Conservation (phyloP, 192 early-diverging fungal species). For the Coemansia aciculifera region DNA sequence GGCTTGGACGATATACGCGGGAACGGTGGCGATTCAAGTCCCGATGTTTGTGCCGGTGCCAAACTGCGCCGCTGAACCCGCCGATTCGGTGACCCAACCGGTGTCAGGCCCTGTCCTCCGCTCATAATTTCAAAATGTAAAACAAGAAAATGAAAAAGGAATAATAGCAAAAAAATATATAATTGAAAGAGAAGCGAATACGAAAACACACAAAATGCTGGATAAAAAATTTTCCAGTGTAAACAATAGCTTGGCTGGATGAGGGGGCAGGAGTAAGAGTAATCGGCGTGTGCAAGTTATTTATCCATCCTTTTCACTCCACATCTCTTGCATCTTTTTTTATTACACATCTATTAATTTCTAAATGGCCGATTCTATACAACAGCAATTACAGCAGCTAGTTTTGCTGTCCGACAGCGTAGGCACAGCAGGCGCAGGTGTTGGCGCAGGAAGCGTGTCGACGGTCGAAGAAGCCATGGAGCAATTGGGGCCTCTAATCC, state of each 20-base stretch:
- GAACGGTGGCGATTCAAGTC: slow-evolving; percentile 21
- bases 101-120: slow-evolving; percentile 29
- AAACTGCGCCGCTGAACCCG: slow-evolving; percentile 31
- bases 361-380: slow-evolving; percentile 54
- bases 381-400: slow-evolving; percentile 55
- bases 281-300: background rate
- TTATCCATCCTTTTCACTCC: background rate
- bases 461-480: slow-evolving; percentile 69
- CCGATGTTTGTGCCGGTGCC: background rate
- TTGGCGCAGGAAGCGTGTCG: slow-evolving; percentile 33
- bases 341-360: slow-evolving; percentile 4
- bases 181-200: slow-evolving; percentile 4
- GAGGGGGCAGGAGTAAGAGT: background rate
- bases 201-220: background rate
- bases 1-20: slow-evolving; percentile 10
- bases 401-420: slow-evolving; percentile 52
- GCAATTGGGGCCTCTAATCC: slow-evolving; percentile 84
- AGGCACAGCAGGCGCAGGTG: slow-evolving; percentile 22
- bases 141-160: background rate
- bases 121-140: slow-evolving; percentile 5
- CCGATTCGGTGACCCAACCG: slow-evolving; percentile 45
- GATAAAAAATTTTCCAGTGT: slow-evolving; percentile 7
- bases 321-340: background rate
- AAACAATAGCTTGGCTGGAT: background rate
- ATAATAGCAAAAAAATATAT: background rate